Evolutionary conservation across 1,284 basidiomycete genomes (phyloP).

Genomic region (Calocybe gambosa): DNA sequence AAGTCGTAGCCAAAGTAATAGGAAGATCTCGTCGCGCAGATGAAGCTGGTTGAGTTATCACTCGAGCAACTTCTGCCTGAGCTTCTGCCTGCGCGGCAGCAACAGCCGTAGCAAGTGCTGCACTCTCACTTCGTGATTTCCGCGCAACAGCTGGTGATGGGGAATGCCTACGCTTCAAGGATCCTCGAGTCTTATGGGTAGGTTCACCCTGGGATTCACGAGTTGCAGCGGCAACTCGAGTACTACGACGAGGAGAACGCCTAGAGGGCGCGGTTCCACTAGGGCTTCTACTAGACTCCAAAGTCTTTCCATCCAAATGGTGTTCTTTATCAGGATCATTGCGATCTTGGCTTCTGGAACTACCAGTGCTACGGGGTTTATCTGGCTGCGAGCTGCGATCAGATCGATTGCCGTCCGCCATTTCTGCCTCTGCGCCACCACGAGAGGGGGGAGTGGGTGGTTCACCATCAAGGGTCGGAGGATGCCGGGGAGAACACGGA

Average conservation of each 20-base stretch:
- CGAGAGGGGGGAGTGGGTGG: slow-evolving; percentile 4
- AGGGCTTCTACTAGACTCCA: neutral
- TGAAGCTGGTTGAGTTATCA: neutral
- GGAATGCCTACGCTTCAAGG: slow-evolving; percentile 11
- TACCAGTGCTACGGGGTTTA: neutral
- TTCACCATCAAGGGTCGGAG: neutral
- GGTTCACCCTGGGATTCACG: slow-evolving; percentile 6
- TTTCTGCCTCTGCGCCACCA: slow-evolving; percentile 9
- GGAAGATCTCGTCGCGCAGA: neutral
- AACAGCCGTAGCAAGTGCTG: slow-evolving; percentile 14
- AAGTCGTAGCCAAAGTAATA: neutral
- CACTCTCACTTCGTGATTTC: slow-evolving; percentile 16
- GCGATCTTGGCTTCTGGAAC: neutral
- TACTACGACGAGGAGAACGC: slow-evolving; percentile 14
- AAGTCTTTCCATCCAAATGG: neutral
- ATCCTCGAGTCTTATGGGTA: slow-evolving; percentile 10
- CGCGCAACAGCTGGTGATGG: slow-evolving; percentile 7
- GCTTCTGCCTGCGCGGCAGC: no score
- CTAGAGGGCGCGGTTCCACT: neutral
- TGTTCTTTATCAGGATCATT: neutral
- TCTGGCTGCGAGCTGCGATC: neutral
- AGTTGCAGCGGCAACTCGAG: slow-evolving; percentile 4
- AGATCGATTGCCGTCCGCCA: slow-evolving; percentile 1
- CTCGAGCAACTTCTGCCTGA: slow-evolving; percentile 8
- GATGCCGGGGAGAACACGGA: slow-evolving; percentile 5